Evolutionary conservation across 495 filamentous ascomycete genomes (phyloP).

Genomic region (Penicillium ucsense): DNA sequence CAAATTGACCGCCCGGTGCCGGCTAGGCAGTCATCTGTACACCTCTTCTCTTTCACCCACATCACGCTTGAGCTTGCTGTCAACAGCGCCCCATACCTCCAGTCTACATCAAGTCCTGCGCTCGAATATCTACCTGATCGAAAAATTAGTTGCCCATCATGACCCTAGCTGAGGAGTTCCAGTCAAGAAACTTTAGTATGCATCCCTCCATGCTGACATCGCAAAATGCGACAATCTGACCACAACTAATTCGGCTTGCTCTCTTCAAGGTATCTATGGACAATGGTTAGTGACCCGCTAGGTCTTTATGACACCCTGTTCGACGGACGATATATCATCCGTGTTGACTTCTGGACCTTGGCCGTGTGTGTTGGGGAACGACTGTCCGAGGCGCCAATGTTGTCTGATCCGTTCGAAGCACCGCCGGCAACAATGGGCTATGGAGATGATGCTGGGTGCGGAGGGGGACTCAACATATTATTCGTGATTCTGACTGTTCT

Average conservation of each 20-base stretch:
- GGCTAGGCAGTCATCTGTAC: conserved; percentile 17
- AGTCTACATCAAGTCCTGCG: conserved; percentile 3
- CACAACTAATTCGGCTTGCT: conserved; percentile 16
- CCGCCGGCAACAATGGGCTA: background rate
- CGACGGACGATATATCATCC: no score
- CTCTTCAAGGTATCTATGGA: conserved; percentile 81
- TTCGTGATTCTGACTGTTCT: conserved; percentile 2
- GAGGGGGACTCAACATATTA: no score
- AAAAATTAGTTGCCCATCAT: conserved; percentile 22
- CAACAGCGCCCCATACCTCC: conserved; percentile 3
- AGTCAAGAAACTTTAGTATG: conserved; percentile 97
- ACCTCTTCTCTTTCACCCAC: conserved; percentile 7
- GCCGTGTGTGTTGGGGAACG: no score
- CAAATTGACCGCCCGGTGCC: conserved; percentile 17
- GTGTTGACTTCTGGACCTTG: no score
- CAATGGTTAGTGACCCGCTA: conserved; percentile 74
- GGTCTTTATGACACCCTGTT: background rate
- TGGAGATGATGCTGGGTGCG: background rate
- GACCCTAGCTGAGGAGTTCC: conserved; percentile 64
- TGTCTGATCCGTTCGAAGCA: no score
- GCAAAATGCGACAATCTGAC: conserved; percentile 13
- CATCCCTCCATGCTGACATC: conserved; percentile 5
- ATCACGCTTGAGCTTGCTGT: conserved; percentile 1
- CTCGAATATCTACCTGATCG: background rate
- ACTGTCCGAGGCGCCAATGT: no score